Base-by-base conservation (phyloP, 108 stramenopile species). In the Cylindrotheca closterium region DNA sequence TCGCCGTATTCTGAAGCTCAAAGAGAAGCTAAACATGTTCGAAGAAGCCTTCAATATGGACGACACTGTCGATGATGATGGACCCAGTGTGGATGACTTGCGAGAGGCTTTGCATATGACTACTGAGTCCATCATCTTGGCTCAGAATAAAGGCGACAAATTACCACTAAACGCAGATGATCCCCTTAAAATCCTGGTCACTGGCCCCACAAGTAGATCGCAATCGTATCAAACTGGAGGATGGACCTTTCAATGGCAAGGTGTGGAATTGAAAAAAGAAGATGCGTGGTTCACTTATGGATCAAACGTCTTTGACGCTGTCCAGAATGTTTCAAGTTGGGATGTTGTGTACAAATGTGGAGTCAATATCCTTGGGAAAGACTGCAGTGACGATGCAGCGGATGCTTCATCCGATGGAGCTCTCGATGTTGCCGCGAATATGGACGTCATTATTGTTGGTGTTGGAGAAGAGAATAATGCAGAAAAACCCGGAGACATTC, bases 161-260 rank as follows among this genome's bases (percentile, higher is more conserved):
- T 51, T 86, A 2, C 85, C 84, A 23, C 48, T 86, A 2, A 28
- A 51, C 0, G 4, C 27, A 3, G 29, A 46, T 23, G 12, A 26
- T 56, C 29, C 28, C 18, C 37, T 81, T 4, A 78, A 78, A 47
- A 54, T 95, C 23, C 65, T 89, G 10, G 67, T 95, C 26, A 89
- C 90, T 33, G 94, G 94, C 23, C 94, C 89, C 19, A 87, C 86
- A 19, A 68, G 76, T 17, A 65, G 87, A 56, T 82, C 79, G n/a
- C 34, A 83, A 12, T 47, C 50, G 15, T 81, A 68, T 30, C 86
- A 73, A 30, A 67, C 73, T 28, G 88, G 86, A 34, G 91, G 87
- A 8, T 95, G 94, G 94, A 86, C 89, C 10, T 70, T 81, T 10
- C 73, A 85, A 67, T 95, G 94, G 94, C 94, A 95, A 68, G 93